Percentiles rank a stretch among this genome's conserved stretches.
Evolutionary conservation across 2,329 filamentous ascomycete genomes (phyloP).

Genomic region (Cercospora zeae-maydis): DNA sequence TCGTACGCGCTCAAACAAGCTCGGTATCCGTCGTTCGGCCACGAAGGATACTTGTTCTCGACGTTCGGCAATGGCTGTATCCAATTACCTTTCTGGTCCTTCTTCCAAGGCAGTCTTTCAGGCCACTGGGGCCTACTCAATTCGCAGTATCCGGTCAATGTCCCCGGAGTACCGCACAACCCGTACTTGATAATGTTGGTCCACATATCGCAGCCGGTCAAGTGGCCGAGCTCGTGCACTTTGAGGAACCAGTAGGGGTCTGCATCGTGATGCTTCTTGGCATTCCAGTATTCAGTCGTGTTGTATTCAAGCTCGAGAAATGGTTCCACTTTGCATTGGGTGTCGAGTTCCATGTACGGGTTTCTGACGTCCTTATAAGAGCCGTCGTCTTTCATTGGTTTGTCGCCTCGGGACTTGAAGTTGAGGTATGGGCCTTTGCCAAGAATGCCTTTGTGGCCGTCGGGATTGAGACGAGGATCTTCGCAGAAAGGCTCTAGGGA

Average conservation of each 20-base stretch:
- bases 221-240: background rate
- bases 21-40: background rate
- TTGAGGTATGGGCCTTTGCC: background rate
- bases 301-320: background rate
- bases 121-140: background rate
- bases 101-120: background rate
- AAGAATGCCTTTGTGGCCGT: background rate
- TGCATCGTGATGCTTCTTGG: background rate
- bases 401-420: background rate
- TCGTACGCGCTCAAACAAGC: background rate
- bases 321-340: conserved; percentile 4
- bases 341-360: background rate
- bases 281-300: background rate
- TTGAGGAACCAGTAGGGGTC: conserved; percentile 1
- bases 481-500: background rate
- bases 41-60: background rate
- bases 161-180: background rate
- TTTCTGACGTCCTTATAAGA: background rate
- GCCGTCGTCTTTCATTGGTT: background rate
- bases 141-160: background rate
- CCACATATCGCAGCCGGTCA: conserved; percentile 1
- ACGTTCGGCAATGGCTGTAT: background rate
- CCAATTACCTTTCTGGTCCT: background rate
- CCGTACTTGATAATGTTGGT: background rate
- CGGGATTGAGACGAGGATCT: background rate